Conservation (phyloP, 495 filamentous ascomycete genomes). For the Lepraria neglecta region DNA sequence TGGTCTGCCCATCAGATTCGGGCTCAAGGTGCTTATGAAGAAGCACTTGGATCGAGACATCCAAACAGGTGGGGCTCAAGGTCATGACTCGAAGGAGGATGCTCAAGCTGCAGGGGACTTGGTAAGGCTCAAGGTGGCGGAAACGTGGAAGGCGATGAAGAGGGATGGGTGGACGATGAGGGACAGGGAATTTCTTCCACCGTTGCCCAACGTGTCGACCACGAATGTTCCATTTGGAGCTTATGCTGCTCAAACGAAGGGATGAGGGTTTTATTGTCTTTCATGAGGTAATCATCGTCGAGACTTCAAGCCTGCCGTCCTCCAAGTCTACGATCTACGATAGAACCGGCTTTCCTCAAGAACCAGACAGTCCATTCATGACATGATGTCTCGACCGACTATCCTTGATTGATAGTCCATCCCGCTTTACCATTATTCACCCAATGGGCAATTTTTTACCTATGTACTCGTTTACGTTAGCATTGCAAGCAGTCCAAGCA, state of each 20-base stretch:
- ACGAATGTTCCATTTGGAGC: neutral
- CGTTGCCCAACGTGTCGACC: conserved; percentile 24
- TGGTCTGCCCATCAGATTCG: conserved; percentile 64
- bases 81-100: conserved; percentile 87
- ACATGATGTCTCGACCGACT: no score
- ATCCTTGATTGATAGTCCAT: neutral
- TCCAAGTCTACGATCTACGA: neutral
- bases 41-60: conserved; percentile 71
- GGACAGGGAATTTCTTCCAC: conserved; percentile 47
- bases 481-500: no score
- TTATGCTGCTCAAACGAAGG: neutral
- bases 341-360: no score
- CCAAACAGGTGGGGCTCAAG: conserved; percentile 62
- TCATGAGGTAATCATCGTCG: no score
- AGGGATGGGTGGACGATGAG: conserved; percentile 56
- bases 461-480: no score
- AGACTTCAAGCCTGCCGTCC: neutral
- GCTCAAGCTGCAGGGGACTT: conserved; percentile 81
- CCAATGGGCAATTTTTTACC: no score
- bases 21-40: conserved; percentile 76
- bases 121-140: conserved; percentile 58
- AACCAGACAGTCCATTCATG: no score
- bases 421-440: no score
- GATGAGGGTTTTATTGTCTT: neutral
- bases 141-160: conserved; percentile 59